Conservation (phyloP, 352 stramenopile species). For the Paralagenidium karlingii region DNA sequence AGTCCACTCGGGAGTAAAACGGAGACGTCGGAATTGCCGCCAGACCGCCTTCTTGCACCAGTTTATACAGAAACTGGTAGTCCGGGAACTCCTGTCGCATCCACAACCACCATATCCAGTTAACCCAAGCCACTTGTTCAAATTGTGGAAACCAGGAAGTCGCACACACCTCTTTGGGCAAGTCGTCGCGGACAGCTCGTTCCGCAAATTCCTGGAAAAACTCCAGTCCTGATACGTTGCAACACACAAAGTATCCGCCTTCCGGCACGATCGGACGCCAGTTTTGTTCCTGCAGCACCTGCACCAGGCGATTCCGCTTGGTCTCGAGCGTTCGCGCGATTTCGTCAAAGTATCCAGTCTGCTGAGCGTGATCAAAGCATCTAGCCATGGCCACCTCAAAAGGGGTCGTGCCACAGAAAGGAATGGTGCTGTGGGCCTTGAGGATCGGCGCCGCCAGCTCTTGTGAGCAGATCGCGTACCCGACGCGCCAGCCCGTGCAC, state of each 20-base stretch:
- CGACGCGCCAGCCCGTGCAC: slow-evolving; percentile 89
- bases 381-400: slow-evolving; percentile 89
- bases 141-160: background rate
- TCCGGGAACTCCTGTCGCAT: slow-evolving; percentile 55
- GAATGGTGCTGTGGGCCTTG: slow-evolving; percentile 71
- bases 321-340: slow-evolving; percentile 44
- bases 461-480: slow-evolving; percentile 56
- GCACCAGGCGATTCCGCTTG: slow-evolving; percentile 81
- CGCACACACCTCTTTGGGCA: slow-evolving; percentile 37
- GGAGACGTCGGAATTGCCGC: slow-evolving; percentile 89
- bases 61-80: slow-evolving; percentile 82
- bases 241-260: slow-evolving; percentile 94
- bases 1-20: slow-evolving; percentile 85
- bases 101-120: slow-evolving; percentile 1
- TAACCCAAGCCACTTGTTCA: background rate
- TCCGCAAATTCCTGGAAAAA: slow-evolving; percentile 62
- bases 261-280: slow-evolving; percentile 88
- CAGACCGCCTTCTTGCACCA: slow-evolving; percentile 85
- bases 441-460: slow-evolving; percentile 46
- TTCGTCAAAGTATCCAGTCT: slow-evolving; percentile 77
- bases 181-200: slow-evolving; percentile 29
- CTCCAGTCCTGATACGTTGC: slow-evolving; percentile 53
- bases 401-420: slow-evolving; percentile 92
- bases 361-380: slow-evolving; percentile 78
- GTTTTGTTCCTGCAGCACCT: slow-evolving; percentile 58